Conservation (phyloP, 176 grass and related monocot genomes). For the Elymus sibiricus region DNA sequence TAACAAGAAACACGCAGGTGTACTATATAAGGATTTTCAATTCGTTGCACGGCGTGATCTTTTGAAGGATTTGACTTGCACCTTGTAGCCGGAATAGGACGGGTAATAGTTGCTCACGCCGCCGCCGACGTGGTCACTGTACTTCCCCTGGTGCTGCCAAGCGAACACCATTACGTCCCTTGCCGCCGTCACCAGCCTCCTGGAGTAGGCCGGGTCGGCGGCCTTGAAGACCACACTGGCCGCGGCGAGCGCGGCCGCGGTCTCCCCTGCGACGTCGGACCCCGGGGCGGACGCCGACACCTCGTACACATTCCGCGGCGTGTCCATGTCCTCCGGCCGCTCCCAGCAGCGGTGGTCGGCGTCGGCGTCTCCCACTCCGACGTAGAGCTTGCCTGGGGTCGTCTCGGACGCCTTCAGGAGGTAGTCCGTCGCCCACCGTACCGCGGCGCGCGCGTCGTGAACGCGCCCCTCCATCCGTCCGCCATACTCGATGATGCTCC, state of each 20-base stretch:
- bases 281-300: slow-evolving; percentile 59
- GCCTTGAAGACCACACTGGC: slow-evolving; percentile 39
- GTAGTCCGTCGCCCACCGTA: slow-evolving; percentile 82
- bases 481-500: slow-evolving; percentile 69
- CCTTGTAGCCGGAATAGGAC: slow-evolving; percentile 80
- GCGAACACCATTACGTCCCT: slow-evolving; percentile 56
- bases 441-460: slow-evolving; percentile 39
- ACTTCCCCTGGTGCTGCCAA: slow-evolving; percentile 46
- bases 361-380: slow-evolving; percentile 78
- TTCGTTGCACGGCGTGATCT: not conserved
- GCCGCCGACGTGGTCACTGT: slow-evolving; percentile 56
- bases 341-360: slow-evolving; percentile 86
- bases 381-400: slow-evolving; percentile 59
- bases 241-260: slow-evolving; percentile 73
- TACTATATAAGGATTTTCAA: not conserved
- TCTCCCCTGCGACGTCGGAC: slow-evolving; percentile 73
- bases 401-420: slow-evolving; percentile 63
- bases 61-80: not conserved
- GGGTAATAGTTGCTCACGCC: slow-evolving; percentile 56
- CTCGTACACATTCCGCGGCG: slow-evolving; percentile 57
- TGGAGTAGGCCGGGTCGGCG: slow-evolving; percentile 38
- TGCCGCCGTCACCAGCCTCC: slow-evolving; percentile 38
- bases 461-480: slow-evolving; percentile 34
- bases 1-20: not conserved
- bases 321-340: slow-evolving; percentile 90